A percentile compares a stretch with the other conserved stretches of the same genome.
Evolutionary conservation across 2,329 filamentous ascomycete genomes (phyloP).

Genomic region (Celoporthe dispersa): DNA sequence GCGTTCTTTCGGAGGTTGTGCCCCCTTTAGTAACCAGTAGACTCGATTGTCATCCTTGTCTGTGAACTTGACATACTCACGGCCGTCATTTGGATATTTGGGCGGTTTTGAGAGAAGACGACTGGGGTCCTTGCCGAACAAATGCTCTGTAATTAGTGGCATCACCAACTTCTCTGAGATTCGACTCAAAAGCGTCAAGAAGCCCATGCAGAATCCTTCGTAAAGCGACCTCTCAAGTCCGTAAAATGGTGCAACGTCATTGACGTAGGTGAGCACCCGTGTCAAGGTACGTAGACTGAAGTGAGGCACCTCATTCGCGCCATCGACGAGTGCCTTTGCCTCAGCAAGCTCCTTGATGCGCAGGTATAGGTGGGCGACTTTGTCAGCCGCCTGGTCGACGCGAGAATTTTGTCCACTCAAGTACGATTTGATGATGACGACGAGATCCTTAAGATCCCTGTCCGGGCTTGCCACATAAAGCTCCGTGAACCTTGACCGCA

Average conservation of each 20-base stretch:
- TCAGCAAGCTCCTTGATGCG: conserved; percentile 82
- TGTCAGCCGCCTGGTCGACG: conserved; percentile 74
- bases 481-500: conserved; percentile 93
- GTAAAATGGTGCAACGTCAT: conserved; percentile 81
- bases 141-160: conserved; percentile 78
- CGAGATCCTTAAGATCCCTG: conserved; percentile 80
- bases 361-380: conserved; percentile 86
- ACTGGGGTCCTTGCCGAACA: conserved; percentile 74
- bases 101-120: conserved; percentile 76
- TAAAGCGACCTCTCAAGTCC: conserved; percentile 84
- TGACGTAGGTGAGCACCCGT: conserved; percentile 84
- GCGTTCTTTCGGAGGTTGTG: conserved; percentile 68
- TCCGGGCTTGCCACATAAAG: conserved; percentile 93
- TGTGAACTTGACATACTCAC: conserved; percentile 78
- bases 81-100: conserved; percentile 75
- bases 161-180: conserved; percentile 79
- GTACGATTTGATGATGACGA: conserved; percentile 88
- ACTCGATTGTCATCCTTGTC: conserved; percentile 69
- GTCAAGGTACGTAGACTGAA: conserved; percentile 96
- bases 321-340: conserved; percentile 86
- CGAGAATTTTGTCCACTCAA: conserved; percentile 72
- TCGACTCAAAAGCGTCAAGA: conserved; percentile 83
- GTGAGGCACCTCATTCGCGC: conserved; percentile 93
- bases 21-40: conserved; percentile 87
- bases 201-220: conserved; percentile 98